Conservation (phyloP, 306 rosid species). For the Alnus glutinosa region DNA sequence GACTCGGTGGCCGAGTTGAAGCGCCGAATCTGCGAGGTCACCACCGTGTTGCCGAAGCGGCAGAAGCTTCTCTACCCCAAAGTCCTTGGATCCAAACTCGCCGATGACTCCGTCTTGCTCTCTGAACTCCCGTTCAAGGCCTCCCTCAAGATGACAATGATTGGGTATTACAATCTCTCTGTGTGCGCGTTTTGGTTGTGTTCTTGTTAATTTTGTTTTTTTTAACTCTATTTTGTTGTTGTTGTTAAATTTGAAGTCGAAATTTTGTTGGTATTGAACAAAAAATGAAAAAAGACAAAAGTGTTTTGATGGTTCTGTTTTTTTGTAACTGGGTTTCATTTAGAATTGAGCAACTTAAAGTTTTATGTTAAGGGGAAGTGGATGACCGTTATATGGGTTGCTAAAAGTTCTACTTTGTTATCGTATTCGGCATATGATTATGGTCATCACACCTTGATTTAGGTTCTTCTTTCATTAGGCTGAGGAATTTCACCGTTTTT, state of each 20-base stretch:
- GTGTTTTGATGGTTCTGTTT: background rate
- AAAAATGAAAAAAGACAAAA: too few species aligned
- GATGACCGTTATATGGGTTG: background rate
- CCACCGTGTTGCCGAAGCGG: slow-evolving; percentile 84
- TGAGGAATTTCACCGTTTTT: background rate
- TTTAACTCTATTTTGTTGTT: background rate
- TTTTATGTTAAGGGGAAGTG: background rate
- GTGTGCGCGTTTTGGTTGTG: background rate
- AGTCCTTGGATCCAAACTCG: slow-evolving; percentile 65
- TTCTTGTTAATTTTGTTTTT: background rate
- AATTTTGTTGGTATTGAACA: background rate
- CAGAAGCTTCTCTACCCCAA: slow-evolving; percentile 92
- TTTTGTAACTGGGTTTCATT: background rate
- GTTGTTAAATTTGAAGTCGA: background rate
- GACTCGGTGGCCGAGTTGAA: slow-evolving; percentile 82
- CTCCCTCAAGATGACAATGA: slow-evolving; percentile 88
- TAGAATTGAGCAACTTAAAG: background rate
- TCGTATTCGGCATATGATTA: background rate
- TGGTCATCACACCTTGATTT: background rate
- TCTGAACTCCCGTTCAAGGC: slow-evolving; percentile 71
- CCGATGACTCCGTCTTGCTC: slow-evolving; percentile 79
- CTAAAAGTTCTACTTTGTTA: background rate
- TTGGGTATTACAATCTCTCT: slow-evolving; percentile 45
- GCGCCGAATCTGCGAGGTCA: slow-evolving; percentile 90
- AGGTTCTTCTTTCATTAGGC: background rate